These are phyloP conservation scores for Flaveria robusta DNA, from an alignment of 129 eudicot species.

Conservation along the genomic window DNA sequence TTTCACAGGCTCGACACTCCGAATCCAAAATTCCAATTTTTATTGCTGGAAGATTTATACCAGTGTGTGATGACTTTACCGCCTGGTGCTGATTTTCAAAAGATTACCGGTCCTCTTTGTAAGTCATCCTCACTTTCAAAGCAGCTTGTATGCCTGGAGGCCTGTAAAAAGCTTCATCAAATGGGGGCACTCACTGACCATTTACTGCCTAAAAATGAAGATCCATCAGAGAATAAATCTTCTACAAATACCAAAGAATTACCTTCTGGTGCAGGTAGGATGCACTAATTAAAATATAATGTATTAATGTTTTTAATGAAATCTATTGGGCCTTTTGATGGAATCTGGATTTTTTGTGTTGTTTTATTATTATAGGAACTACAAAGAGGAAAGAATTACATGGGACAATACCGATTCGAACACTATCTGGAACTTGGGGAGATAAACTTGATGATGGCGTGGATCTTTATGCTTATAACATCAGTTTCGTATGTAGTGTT, in stretches of 20 bases:
- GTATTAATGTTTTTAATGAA: not conserved
- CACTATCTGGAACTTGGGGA: conserved; percentile 72
- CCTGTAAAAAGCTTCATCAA: conserved; percentile 68
- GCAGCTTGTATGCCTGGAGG: conserved; percentile 77
- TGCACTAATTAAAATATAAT: not conserved
- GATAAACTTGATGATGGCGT: conserved; percentile 46
- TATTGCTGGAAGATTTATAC: conserved; percentile 39
- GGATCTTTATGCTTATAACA: conserved; percentile 56
- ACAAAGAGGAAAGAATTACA: conserved; percentile 95
- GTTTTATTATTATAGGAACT: conserved; percentile 55
- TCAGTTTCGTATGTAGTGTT: conserved; percentile 57
- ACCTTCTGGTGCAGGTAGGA: conserved; percentile 59
- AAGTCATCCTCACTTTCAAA: conserved; percentile 41
- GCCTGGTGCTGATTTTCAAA: conserved; percentile 61
- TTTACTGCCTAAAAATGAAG: conserved; percentile 53
- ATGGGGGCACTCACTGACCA: conserved; percentile 64
- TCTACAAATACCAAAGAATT: conserved; percentile 28
- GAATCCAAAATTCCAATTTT: conserved; percentile 52
- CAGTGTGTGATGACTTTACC: conserved; percentile 59
- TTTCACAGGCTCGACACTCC: conserved; percentile 46
- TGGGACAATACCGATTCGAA: conserved; percentile 51
- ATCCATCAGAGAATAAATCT: conserved; percentile 35
- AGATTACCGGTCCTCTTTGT: conserved; percentile 50
- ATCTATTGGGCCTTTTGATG: not conserved
- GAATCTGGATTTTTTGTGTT: not conserved